Conservation (phyloP, 306 rosid species). For the Acacia acuminata region DNA sequence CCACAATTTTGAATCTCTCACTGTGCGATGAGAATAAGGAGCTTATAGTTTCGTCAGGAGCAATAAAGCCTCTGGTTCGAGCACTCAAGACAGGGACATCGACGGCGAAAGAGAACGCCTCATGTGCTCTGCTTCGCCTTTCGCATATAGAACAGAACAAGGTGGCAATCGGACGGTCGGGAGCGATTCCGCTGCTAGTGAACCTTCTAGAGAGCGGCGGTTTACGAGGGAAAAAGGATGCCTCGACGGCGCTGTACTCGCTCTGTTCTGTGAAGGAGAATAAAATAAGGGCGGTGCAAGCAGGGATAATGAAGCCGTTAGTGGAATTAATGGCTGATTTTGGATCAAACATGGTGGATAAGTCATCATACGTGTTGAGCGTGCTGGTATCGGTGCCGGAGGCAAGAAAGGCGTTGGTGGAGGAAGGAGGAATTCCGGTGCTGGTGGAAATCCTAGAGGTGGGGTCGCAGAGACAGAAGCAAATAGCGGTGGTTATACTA, state of each 20-base stretch:
- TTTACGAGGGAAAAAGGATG: conserved; percentile 78
- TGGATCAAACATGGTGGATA: conserved; percentile 79
- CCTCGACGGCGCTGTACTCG: conserved; percentile 78
- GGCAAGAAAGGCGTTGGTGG: conserved; percentile 60
- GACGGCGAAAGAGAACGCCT: conserved; percentile 81
- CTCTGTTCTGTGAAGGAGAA: conserved; percentile 74
- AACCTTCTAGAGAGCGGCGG: conserved; percentile 63
- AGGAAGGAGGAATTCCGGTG: conserved; percentile 81
- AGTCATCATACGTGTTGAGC: conserved; percentile 73
- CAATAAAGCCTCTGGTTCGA: conserved; percentile 69
- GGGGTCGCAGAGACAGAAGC: conserved; percentile 80
- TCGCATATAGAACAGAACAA: conserved; percentile 69
- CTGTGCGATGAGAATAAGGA: conserved; percentile 87
- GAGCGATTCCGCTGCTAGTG: conserved; percentile 78
- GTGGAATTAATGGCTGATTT: conserved; percentile 87
- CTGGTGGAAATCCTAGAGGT: conserved; percentile 81
- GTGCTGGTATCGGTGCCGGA: conserved; percentile 59
- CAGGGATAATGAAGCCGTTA: conserved; percentile 70
- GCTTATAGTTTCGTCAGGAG: conserved; percentile 58
- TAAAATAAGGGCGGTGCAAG: conserved; percentile 66
- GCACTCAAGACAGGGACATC: conserved; percentile 65
- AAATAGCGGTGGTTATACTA: conserved; percentile 65
- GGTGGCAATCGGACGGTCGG: conserved; percentile 66
- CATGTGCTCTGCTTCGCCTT: conserved; percentile 78
- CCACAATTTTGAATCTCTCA: conserved; percentile 82